These are phyloP conservation scores for Melocanna baccifera DNA, from an alignment of 176 grass and related monocot species.

Conservation along the genomic window DNA sequence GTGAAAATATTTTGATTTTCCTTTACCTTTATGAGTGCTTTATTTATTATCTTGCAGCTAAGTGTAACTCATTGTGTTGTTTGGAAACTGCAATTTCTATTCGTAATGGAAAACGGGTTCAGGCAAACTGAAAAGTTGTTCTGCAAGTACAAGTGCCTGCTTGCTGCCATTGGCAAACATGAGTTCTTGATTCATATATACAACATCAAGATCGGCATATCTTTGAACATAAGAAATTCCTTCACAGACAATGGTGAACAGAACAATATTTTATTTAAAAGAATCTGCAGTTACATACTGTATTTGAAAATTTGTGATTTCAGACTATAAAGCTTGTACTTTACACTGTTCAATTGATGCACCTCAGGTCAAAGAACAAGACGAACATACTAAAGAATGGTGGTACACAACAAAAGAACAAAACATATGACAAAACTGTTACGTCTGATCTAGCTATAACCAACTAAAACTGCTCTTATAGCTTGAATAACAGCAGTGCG, in stretches of 20 bases:
- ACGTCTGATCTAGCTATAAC: constrained; percentile 13
- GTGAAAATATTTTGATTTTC: background rate
- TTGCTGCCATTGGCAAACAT: background rate
- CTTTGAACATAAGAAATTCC: background rate
- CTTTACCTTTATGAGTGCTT: background rate
- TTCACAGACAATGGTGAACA: background rate
- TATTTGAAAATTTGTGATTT: constrained; percentile 8
- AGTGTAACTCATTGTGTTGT: background rate
- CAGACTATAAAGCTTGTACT: background rate
- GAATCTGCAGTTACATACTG: constrained; percentile 6
- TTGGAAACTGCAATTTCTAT: background rate
- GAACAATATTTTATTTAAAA: constrained; percentile 22
- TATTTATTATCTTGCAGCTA: background rate
- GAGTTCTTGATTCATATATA: background rate
- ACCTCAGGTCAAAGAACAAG: constrained; percentile 21
- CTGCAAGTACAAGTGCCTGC: background rate
- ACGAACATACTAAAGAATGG: constrained; percentile 38
- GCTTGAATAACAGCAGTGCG: constrained; percentile 10
- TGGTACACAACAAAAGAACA: constrained; percentile 28
- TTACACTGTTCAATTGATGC: constrained; percentile 5
- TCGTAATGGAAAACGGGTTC: background rate
- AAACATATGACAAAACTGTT: constrained; percentile 20
- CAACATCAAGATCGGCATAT: background rate
- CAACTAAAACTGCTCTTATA: constrained; percentile 1
- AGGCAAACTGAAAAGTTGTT: background rate